phyloP scores from a whole-genome alignment of 2,329 filamentous ascomycete genomes.

The Cytospora mali region DNA sequence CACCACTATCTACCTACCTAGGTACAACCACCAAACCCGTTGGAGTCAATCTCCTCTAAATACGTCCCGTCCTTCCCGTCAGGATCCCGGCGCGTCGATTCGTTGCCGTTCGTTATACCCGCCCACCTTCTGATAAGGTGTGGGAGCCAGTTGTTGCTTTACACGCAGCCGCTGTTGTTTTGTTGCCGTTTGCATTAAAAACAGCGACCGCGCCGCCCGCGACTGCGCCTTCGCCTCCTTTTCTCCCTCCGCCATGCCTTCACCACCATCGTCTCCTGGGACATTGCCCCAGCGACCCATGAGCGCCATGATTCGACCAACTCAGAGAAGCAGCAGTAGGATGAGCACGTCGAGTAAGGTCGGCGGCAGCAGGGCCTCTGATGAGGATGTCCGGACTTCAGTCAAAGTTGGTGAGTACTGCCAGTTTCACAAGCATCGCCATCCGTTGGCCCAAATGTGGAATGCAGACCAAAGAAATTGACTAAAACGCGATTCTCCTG shows the following conservation, averaged over 20 bases:
- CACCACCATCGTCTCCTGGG: conserved; percentile 69
- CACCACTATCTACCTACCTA: conserved; percentile 1
- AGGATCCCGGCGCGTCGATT: not conserved
- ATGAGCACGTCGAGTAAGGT: conserved; percentile 81
- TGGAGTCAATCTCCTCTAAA: conserved; percentile 11
- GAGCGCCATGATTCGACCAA: conserved; percentile 77
- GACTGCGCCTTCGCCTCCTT: conserved; percentile 12
- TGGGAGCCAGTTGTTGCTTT: not conserved
- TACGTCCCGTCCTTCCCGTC: conserved; percentile 11
- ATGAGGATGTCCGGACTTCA: conserved; percentile 86
- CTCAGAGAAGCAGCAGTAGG: conserved; percentile 76
- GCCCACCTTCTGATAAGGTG: conserved; percentile 11
- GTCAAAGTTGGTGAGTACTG: conserved; percentile 88
- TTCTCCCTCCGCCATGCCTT: conserved; percentile 58
- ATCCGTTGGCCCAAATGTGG: not conserved
- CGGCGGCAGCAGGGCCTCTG: conserved; percentile 79
- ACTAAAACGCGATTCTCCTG: conserved; percentile 24
- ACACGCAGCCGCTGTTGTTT: conserved; percentile 5
- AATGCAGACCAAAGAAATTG: conserved; percentile 10
- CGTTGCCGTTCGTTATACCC: conserved; percentile 16
- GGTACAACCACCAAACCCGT: not conserved
- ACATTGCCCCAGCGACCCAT: conserved; percentile 67
- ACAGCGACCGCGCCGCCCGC: not conserved
- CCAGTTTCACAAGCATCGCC: not conserved
- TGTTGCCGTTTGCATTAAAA: conserved; percentile 15